Percentiles rank a stretch among this genome's conserved stretches.
Conservation (phyloP, 805 yeast genomes). For the Torulaspora indica region DNA sequence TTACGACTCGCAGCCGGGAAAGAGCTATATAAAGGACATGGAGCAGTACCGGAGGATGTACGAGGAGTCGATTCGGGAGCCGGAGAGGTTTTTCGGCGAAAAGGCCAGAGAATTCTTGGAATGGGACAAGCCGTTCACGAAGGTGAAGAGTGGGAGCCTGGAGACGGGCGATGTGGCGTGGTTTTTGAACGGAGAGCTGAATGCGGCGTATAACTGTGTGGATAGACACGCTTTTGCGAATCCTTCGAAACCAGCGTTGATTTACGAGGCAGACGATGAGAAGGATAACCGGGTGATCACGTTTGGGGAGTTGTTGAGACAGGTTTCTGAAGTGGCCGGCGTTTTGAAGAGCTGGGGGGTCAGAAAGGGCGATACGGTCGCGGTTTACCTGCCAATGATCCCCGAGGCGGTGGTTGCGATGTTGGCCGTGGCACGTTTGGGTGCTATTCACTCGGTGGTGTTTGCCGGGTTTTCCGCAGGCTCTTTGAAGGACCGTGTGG, state of each 20-base stretch:
- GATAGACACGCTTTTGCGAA: slow-evolving; percentile 89
- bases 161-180: slow-evolving; percentile 81
- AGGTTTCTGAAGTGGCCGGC: slow-evolving; percentile 83
- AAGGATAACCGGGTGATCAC: slow-evolving; percentile 67
- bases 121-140: slow-evolving; percentile 70
- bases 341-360: slow-evolving; percentile 82
- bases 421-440: slow-evolving; percentile 87
- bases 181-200: slow-evolving; percentile 90
- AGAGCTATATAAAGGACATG: slow-evolving; percentile 50
- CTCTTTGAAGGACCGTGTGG: slow-evolving; percentile 84
- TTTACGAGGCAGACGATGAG: slow-evolving; percentile 93
- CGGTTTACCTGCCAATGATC: slow-evolving; percentile 95
- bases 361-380: slow-evolving; percentile 91
- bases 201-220: slow-evolving; percentile 90
- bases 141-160: slow-evolving; percentile 52
- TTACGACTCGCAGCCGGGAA: slow-evolving; percentile 39
- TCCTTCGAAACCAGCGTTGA: slow-evolving; percentile 79
- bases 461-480: slow-evolving; percentile 97
- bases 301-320: slow-evolving; percentile 77
- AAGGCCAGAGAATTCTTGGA: slow-evolving; percentile 65
- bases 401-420: slow-evolving; percentile 94
- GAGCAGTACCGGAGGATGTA: slow-evolving; percentile 72
- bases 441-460: slow-evolving; percentile 93
- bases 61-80: slow-evolving; percentile 72
- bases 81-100: slow-evolving; percentile 76